Evolutionary conservation across 2,329 filamentous ascomycete genomes (phyloP).

Genomic region (Epicoccum sorghinum): DNA sequence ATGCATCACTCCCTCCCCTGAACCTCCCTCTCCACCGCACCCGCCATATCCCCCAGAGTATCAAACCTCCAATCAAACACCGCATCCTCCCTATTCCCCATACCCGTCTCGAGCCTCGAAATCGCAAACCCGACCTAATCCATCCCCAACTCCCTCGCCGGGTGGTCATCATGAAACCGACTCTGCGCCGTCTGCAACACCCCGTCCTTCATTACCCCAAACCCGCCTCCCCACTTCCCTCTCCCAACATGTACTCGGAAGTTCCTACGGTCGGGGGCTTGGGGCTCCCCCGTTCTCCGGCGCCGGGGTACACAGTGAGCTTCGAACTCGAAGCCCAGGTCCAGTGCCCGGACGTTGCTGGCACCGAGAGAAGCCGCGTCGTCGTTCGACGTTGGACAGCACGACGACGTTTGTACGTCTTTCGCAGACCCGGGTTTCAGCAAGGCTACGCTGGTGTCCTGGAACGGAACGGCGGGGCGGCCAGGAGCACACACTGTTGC

Average conservation of each 20-base stretch:
- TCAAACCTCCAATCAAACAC: constrained; percentile 61
- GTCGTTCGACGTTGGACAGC: constrained; percentile 68
- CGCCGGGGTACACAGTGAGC: too few relatives aligned
- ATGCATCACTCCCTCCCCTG: not conserved
- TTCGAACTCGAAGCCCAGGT: constrained; percentile 64
- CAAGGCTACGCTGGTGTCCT: constrained; percentile 62
- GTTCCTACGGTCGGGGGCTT: constrained; percentile 72
- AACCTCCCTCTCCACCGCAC: constrained; percentile 55
- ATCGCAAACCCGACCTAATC: constrained; percentile 71
- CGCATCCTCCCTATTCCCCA: constrained; percentile 54
- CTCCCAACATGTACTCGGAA: constrained; percentile 68
- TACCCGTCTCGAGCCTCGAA: constrained; percentile 56
- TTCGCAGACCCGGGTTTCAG: constrained; percentile 57
- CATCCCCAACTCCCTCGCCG: constrained; percentile 67
- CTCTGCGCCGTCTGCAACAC: constrained; percentile 74
- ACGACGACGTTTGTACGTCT: constrained; percentile 65
- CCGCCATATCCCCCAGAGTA: constrained; percentile 66
- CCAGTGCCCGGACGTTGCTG: constrained; percentile 58
- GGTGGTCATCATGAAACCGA: constrained; percentile 70
- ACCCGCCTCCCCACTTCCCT: constrained; percentile 57
- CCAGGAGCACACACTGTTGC: constrained; percentile 60
- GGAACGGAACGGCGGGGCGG: constrained; percentile 62
- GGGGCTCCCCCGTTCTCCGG: too few relatives aligned
- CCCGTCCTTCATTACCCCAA: constrained; percentile 62
- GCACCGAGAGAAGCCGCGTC: constrained; percentile 59